Percentiles rank a stretch among this genome's conserved stretches.
These are phyloP conservation scores for Trypanosoma lewisi DNA, from an alignment of 208 protist species.

Conservation along the genomic window DNA sequence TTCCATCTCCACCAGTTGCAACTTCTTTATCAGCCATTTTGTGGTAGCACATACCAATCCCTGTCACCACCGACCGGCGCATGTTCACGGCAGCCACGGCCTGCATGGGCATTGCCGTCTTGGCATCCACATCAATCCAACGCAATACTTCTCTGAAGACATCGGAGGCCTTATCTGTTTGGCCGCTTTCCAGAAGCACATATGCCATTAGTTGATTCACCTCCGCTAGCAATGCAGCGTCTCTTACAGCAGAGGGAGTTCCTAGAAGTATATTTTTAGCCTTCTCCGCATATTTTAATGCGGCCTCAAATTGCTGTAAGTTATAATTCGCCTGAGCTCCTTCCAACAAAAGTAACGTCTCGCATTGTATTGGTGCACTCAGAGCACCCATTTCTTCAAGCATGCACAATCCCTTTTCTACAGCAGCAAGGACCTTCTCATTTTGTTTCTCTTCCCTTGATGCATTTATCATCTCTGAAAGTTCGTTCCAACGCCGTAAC, in stretches of 20 bases:
- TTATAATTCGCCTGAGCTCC: constrained; percentile 85
- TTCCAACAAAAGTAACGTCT: constrained; percentile 82
- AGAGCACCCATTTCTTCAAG: constrained; percentile 61
- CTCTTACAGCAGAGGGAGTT: constrained; percentile 38
- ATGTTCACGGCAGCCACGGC: constrained; percentile 84
- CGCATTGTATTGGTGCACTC: constrained; percentile 83
- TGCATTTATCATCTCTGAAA: constrained; percentile 54
- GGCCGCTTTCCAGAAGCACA: constrained; percentile 48
- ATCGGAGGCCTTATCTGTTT: constrained; percentile 46
- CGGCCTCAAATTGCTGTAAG: constrained; percentile 47
- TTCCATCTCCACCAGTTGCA: constrained; percentile 41
- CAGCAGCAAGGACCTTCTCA: constrained; percentile 38
- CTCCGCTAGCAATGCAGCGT: constrained; percentile 78
- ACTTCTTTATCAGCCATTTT: constrained; percentile 33
- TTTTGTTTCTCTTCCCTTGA: constrained; percentile 41
- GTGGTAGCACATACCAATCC: constrained; percentile 56
- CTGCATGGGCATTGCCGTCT: constrained; percentile 82
- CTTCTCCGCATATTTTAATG: constrained; percentile 40
- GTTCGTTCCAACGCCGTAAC: constrained; percentile 67
- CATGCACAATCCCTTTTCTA: constrained; percentile 56
- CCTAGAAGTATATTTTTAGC: constrained; percentile 48
- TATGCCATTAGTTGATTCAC: constrained; percentile 74
- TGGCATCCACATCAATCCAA: constrained; percentile 87
- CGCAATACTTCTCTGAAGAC: constrained; percentile 66
- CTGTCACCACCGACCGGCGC: constrained; percentile 71